Evolutionary conservation across 2,329 filamentous ascomycete genomes (phyloP), one percentile per base, ranked within the genome.

Genomic region (Colletotrichum chrysophilum): DNA sequence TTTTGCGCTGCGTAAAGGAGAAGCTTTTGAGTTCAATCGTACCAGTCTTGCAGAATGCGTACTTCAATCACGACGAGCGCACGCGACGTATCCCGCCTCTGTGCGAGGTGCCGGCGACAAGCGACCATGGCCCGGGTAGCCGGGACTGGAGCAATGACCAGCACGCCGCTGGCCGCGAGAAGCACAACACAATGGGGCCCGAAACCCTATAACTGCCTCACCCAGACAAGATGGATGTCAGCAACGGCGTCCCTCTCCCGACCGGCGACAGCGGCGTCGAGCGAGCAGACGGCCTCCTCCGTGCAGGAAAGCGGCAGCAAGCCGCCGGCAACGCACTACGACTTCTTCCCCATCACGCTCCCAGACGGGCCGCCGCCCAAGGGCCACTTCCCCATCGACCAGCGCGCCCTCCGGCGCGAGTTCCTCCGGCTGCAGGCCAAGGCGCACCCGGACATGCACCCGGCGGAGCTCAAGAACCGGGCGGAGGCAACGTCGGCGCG

Each of bases 381-480:
- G 0, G 94, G 96, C 0, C 89, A 92, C 74, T 99, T 98, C 89
- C 85, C 88, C 16, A 91, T 98, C 81, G 90, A 98, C 83, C 83
- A 91, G 14, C 88, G 90, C 73, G 87, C 90, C 18, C 91, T 98
- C 24, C 94, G 95, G 66, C 91, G 91, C 78, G 97, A 99, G 83
- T 98, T 98, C 86, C 92, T 98, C 16, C 91, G 92, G 76, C 90
- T 98, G 1, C 97, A 99, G 86, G 91, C 93, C 21, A 89, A 90
- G 58, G 91, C 94, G 13, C 95, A 97, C 84, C 95, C 95, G 1
- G 95, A 97, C 83, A 87, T 93, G 76, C 88, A 90, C 82, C 87
- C 91, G 79, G 78, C 89, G 79, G 55, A 88, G 83, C 81, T 88
- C 84, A 88, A 93, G 86, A 79, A 86, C 79, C 81, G 90, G 64